Percentiles rank a stretch among this genome's conserved stretches.
Conservation (phyloP, 176 grass and related monocot genomes). For the Panicum miliaceum region DNA sequence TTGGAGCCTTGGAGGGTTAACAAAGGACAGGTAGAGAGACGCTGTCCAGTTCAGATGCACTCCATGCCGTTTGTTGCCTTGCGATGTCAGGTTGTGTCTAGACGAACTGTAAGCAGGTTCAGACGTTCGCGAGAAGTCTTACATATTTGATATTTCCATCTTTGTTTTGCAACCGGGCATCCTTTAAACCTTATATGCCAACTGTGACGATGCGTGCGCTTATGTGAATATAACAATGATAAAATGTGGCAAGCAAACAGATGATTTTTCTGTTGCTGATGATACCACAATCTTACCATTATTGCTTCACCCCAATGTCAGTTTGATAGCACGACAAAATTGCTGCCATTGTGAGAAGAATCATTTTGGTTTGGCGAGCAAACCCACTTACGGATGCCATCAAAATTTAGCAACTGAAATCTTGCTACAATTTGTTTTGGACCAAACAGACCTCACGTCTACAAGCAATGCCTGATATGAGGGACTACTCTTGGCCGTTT, state of each 20-base stretch:
- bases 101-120: background rate
- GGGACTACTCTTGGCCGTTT: background rate
- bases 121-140: no score
- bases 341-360: background rate
- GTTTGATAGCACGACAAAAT: background rate
- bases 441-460: background rate
- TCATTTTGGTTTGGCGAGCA: background rate
- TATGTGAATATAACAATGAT: background rate
- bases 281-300: background rate
- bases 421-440: background rate
- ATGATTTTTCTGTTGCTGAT: background rate
- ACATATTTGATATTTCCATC: background rate
- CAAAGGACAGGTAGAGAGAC: background rate
- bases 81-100: background rate
- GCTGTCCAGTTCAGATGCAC: background rate
- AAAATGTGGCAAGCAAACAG: background rate
- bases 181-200: background rate
- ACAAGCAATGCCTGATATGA: background rate
- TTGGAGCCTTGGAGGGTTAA: background rate
- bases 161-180: background rate
- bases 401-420: conserved; percentile 10
- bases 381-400: background rate
- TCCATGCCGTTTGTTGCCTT: background rate
- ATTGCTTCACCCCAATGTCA: background rate
- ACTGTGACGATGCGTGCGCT: background rate